A percentile compares a stretch with the other conserved stretches of the same genome.
These are phyloP conservation scores for Ceratocystis ficicola DNA, from an alignment of 2,329 filamentous ascomycete genomes.

Conservation along the genomic window DNA sequence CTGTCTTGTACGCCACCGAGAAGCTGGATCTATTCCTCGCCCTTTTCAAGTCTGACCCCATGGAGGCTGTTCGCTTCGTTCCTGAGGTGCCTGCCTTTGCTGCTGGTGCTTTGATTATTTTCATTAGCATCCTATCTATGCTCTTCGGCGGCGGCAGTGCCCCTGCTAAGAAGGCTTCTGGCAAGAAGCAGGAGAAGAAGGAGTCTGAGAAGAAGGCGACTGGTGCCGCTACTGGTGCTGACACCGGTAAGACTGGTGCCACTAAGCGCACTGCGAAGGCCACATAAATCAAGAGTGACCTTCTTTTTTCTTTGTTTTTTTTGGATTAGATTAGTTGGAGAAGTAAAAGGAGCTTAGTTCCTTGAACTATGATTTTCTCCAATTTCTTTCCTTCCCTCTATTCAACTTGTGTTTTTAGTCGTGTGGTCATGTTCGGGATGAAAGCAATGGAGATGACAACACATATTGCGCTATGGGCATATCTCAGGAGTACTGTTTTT, in stretches of 20 bases:
- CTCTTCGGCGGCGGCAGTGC: constrained; percentile 53
- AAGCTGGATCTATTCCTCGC: constrained; percentile 85
- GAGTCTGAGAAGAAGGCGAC: constrained; percentile 50
- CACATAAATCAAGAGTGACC: constrained; percentile 11
- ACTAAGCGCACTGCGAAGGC: constrained; percentile 48
- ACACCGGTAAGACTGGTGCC: constrained; percentile 63
- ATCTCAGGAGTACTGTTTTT: constrained; percentile 22
- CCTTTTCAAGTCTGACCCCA: constrained; percentile 66
- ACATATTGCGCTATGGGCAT: constrained; percentile 18
- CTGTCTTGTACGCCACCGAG: constrained; percentile 75
- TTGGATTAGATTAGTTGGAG: neutral
- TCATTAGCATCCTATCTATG: constrained; percentile 58
- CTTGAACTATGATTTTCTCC: neutral
- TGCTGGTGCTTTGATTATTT: constrained; percentile 54
- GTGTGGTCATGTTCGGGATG: constrained; percentile 18
- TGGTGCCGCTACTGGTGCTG: constrained; percentile 49
- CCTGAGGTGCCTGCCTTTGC: constrained; percentile 81
- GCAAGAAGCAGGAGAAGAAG: constrained; percentile 53
- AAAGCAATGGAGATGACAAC: constrained; percentile 21
- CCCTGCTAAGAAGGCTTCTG: constrained; percentile 62
- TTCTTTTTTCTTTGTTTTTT: constrained; percentile 2
- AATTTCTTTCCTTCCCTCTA: constrained; percentile 5
- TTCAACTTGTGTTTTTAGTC: constrained; percentile 12
- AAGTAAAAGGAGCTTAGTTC: neutral
- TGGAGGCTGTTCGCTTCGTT: constrained; percentile 76